Evolutionary conservation across 1,139 yeast species (phyloP).

Genomic region (Taiozyma sp.): DNA sequence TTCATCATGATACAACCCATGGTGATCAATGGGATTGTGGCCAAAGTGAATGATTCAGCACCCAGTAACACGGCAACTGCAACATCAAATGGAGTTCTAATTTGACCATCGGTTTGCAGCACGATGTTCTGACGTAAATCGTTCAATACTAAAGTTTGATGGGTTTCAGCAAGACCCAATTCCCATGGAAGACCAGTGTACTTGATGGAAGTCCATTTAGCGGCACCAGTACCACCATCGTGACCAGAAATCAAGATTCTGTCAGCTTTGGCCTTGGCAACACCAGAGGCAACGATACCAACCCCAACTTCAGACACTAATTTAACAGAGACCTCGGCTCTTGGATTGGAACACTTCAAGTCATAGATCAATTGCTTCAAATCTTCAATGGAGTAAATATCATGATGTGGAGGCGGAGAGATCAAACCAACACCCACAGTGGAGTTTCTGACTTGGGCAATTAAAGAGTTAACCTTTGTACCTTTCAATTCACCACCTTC

Average conservation of each 20-base stretch:
- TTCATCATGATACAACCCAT: constrained; percentile 97
- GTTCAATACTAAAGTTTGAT: constrained; percentile 92
- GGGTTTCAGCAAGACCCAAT: constrained; percentile 96
- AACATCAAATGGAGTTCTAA: constrained; percentile 89
- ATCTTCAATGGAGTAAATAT: constrained; percentile 96
- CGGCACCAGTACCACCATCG: constrained; percentile 99
- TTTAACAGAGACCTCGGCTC: constrained; percentile 95
- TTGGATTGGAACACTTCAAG: constrained; percentile 93
- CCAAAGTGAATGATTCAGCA: constrained; percentile 98
- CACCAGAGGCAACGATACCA: constrained; percentile 98
- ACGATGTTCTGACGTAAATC: constrained; percentile 94
- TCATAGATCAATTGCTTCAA: constrained; percentile 95
- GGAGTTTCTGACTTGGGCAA: constrained; percentile 95
- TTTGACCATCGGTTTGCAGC: constrained; percentile 96
- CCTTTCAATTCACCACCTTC: constrained; percentile 99
- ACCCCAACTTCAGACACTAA: constrained; percentile 98
- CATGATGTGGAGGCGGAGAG: constrained; percentile 99
- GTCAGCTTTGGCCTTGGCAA: constrained; percentile 97
- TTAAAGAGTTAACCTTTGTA: constrained; percentile 70
- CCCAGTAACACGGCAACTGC: constrained; percentile 95
- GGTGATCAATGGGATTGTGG: constrained; percentile 94
- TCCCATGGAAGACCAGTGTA: constrained; percentile 99
- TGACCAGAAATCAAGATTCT: constrained; percentile 95
- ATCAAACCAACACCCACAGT: constrained; percentile 96
- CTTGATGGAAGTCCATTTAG: constrained; percentile 94